These are phyloP conservation scores for Acanthamoeba castellanii DNA, from an alignment of 208 protist species.

Conservation along the genomic window DNA sequence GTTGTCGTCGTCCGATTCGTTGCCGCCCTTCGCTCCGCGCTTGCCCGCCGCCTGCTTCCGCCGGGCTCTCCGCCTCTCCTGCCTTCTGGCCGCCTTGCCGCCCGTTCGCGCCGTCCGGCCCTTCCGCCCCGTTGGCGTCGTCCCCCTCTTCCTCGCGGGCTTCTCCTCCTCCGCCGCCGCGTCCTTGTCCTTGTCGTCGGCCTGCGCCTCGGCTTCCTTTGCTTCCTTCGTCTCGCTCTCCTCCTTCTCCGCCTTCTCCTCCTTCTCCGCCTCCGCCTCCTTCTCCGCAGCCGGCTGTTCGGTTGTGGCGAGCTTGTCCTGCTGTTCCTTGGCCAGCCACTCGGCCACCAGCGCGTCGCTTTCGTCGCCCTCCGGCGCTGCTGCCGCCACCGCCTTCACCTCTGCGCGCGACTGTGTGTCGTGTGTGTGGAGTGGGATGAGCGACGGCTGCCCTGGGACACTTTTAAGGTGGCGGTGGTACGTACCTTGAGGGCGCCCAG, in stretches of 20 bases:
- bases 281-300: background rate
- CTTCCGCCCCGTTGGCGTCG: background rate
- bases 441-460: no score
- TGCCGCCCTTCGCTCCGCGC: background rate
- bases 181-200: no score
- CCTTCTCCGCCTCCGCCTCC: background rate
- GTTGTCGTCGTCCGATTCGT: background rate
- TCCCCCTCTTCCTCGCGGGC: background rate
- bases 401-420: background rate
- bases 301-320: background rate
- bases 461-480: background rate
- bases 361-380: background rate
- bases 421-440: no score
- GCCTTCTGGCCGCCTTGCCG: no score
- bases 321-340: background rate
- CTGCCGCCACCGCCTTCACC: background rate
- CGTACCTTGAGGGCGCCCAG: background rate
- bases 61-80: no score
- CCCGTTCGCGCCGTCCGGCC: background rate
- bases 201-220: no score
- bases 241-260: no score
- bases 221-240: no score
- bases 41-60: background rate
- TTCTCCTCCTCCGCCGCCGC: background rate
- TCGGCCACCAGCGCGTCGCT: background rate